Evolutionary conservation across 2,329 filamentous ascomycete species (phyloP).

Genomic region (Arachnomyces sp.): DNA sequence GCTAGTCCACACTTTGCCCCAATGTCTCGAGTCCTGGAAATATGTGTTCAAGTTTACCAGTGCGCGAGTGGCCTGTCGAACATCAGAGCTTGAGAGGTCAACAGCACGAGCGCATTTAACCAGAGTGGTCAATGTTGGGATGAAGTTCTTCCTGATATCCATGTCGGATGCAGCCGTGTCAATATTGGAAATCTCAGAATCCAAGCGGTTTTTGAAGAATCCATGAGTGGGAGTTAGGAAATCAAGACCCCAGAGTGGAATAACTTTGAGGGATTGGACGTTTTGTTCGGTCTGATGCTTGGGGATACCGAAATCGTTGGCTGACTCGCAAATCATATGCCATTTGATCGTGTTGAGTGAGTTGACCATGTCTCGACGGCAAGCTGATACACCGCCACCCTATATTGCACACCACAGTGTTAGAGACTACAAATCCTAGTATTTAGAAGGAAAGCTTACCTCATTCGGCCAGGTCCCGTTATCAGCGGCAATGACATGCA

Average conservation of each 20-base stretch:
- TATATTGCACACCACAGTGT: not conserved
- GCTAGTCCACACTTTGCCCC: constrained; percentile 41
- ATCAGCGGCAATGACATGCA: constrained; percentile 46
- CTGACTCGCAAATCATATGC: constrained; percentile 48
- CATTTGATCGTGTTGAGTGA: constrained; percentile 46
- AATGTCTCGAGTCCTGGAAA: constrained; percentile 42
- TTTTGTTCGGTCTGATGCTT: constrained; percentile 50
- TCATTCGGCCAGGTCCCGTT: constrained; percentile 47
- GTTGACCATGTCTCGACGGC: constrained; percentile 48
- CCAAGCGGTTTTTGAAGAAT: constrained; percentile 46
- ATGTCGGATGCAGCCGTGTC: constrained; percentile 35
- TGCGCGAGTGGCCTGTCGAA: constrained; percentile 41
- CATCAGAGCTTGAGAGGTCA: constrained; percentile 33
- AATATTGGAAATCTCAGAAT: constrained; percentile 44
- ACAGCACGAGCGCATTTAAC: constrained; percentile 44
- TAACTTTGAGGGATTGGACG: constrained; percentile 46
- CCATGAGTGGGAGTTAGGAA: constrained; percentile 46
- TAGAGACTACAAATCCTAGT: no score
- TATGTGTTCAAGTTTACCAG: constrained; percentile 43
- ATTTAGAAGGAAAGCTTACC: constrained; percentile 1
- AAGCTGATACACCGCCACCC: constrained; percentile 48
- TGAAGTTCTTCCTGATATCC: constrained; percentile 46
- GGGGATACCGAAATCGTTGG: constrained; percentile 48
- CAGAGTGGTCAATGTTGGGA: constrained; percentile 43
- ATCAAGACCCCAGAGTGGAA: constrained; percentile 49